Conservation (phyloP, 768 basidiomycete genomes). For the Auricularia heimuer region DNA sequence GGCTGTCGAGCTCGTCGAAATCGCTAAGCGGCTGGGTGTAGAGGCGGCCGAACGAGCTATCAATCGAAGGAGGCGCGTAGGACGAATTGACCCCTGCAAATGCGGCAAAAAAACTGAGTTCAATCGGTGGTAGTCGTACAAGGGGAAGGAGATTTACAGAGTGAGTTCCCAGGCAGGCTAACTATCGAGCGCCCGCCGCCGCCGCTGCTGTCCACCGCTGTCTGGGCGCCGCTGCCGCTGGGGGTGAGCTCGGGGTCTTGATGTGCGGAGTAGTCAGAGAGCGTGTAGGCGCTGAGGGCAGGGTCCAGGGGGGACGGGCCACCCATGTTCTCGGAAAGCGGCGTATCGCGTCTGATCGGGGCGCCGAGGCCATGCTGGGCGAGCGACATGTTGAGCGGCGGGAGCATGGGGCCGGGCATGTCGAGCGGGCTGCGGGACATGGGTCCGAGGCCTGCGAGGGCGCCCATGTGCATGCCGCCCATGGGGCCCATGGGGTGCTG, state of each 20-base stretch:
- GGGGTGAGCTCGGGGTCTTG: background rate
- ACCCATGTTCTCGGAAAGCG: background rate
- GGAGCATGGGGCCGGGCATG: conserved; percentile 1
- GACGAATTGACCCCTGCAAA: conserved; percentile 9
- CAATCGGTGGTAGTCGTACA: conserved; percentile 10
- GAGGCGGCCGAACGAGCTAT: conserved; percentile 9
- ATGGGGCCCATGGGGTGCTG: background rate
- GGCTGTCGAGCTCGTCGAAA: conserved; percentile 5
- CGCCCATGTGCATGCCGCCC: background rate
- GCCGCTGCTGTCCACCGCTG: conserved; percentile 4
- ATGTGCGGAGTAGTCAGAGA: background rate
- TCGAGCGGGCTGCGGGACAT: background rate
- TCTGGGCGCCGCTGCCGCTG: conserved; percentile 1
- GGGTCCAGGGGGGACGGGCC: background rate
- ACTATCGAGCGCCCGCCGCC: conserved; percentile 6
- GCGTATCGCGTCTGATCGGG: background rate
- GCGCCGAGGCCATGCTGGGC: background rate
- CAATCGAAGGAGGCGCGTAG: conserved; percentile 6
- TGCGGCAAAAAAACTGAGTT: conserved; percentile 8
- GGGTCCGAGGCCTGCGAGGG: too few species aligned
- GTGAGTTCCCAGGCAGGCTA: conserved; percentile 1
- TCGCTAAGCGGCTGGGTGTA: conserved; percentile 9
- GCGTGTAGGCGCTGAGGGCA: background rate
- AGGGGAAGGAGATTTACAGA: conserved; percentile 11
- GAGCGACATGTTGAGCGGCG: background rate